Conservation (phyloP, 2,329 filamentous ascomycete genomes). For the Pseudogymnoascus sp. region DNA sequence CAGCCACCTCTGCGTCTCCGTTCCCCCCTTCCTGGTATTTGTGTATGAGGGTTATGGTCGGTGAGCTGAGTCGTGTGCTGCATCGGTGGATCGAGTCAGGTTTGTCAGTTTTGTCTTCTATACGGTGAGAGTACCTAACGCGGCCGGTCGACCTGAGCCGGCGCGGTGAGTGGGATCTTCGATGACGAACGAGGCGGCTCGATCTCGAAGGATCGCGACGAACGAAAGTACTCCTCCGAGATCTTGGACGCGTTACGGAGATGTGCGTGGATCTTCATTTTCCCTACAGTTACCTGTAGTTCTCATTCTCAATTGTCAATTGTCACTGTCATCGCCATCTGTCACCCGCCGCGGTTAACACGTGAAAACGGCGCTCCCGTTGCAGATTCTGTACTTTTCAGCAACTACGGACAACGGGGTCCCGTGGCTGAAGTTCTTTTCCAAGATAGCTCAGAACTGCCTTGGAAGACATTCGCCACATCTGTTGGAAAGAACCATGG, state of each 20-base stretch:
- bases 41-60: not conserved
- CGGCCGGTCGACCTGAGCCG: not conserved
- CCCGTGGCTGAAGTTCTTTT: not conserved
- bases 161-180: not conserved
- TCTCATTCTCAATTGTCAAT: too few relatives aligned
- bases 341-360: not conserved
- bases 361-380: not conserved
- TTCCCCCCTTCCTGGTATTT: not conserved
- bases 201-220: not conserved
- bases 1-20: not conserved
- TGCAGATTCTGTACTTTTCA: not conserved
- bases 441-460: not conserved
- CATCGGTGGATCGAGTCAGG: not conserved
- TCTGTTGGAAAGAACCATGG: not conserved
- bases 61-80: constrained; percentile 7
- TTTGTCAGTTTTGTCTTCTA: not conserved
- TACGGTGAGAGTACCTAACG: not conserved
- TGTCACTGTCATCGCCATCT: not conserved
- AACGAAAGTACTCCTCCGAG: not conserved
- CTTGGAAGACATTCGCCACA: constrained; percentile 4
- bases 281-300: not conserved
- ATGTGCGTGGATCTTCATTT: not conserved
- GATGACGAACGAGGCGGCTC: not conserved
- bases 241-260: not conserved
- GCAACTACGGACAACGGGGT: not conserved